Conservation (phyloP, 2,329 filamentous ascomycete species). For the Didymosphaeria variabile region DNA sequence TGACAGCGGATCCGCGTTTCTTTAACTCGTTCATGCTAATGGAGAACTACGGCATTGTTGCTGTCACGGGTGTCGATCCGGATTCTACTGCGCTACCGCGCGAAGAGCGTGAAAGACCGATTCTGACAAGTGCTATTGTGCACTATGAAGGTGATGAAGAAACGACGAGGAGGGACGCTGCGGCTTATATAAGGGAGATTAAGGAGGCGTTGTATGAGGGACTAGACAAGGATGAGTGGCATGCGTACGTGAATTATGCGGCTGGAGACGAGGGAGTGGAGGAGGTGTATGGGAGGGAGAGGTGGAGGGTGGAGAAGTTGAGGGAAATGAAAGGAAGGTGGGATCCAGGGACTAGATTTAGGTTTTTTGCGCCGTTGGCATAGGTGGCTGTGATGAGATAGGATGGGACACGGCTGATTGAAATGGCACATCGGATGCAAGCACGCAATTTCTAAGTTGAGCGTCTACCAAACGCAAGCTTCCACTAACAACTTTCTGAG, state of each 20-base stretch:
- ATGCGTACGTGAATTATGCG: conserved; percentile 48
- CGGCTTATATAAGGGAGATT: conserved; percentile 17
- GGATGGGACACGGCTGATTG: no score
- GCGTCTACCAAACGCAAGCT: no score
- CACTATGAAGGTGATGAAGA: conserved; percentile 27
- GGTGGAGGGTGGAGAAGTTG: conserved; percentile 37
- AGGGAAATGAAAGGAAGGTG: conserved; percentile 37
- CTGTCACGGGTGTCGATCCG: conserved; percentile 21
- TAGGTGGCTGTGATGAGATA: no score
- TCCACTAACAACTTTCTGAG: no score
- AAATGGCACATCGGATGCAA: no score
- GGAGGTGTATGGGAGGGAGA: conserved; percentile 43
- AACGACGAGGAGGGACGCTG: conserved; percentile 20
- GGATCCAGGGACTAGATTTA: conserved; percentile 40
- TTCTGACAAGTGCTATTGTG: conserved; percentile 22
- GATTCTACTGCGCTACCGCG: conserved; percentile 23
- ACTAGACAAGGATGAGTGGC: conserved; percentile 20
- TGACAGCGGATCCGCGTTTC: conserved; percentile 31
- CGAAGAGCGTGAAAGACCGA: conserved; percentile 47
- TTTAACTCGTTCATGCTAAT: conserved; percentile 23
- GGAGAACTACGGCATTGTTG: conserved; percentile 34
- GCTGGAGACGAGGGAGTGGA: conserved; percentile 36
- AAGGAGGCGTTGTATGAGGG: conserved; percentile 24
- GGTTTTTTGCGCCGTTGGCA: conserved; percentile 32
- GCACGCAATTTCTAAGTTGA: no score